Conservation (phyloP, 2,329 filamentous ascomycete genomes). For the Colletotrichum sp. region DNA sequence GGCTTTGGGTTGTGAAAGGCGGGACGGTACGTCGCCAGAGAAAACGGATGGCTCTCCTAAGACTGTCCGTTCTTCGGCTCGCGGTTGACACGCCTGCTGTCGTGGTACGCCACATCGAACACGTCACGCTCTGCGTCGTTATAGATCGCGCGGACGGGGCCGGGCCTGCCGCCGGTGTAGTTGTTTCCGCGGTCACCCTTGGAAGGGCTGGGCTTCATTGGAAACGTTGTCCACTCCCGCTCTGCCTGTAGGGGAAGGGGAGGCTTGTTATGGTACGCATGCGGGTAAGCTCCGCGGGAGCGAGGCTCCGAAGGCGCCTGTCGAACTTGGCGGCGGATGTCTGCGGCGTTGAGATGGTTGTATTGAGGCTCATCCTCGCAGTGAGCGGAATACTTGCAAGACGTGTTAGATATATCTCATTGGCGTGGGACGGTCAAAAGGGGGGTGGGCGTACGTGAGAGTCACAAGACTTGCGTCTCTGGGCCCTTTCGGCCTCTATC, state of each 20-base stretch:
- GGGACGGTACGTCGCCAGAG: neutral
- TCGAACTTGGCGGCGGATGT: neutral
- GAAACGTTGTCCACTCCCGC: neutral
- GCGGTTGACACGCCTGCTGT: neutral
- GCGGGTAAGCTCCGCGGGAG: neutral
- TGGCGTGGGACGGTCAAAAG: neutral
- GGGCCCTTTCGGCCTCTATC: neutral
- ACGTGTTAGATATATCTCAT: neutral
- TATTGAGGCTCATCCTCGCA: neutral
- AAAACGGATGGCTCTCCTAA: neutral
- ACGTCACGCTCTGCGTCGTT: neutral
- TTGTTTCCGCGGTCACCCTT: neutral
- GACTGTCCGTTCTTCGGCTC: accelerated
- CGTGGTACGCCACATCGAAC: neutral
- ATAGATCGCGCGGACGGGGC: neutral
- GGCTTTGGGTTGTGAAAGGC: neutral
- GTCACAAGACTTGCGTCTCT: neutral
- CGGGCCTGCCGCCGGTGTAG: neutral
- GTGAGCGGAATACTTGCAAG: neutral
- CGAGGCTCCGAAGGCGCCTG: neutral
- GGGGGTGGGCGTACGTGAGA: neutral
- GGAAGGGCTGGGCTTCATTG: neutral
- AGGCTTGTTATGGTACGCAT: neutral
- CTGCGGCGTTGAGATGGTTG: neutral
- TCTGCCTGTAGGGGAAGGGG: neutral